phyloP scores from a whole-genome alignment of 441 rosid genomes.

The Gossypium gossypioides region DNA sequence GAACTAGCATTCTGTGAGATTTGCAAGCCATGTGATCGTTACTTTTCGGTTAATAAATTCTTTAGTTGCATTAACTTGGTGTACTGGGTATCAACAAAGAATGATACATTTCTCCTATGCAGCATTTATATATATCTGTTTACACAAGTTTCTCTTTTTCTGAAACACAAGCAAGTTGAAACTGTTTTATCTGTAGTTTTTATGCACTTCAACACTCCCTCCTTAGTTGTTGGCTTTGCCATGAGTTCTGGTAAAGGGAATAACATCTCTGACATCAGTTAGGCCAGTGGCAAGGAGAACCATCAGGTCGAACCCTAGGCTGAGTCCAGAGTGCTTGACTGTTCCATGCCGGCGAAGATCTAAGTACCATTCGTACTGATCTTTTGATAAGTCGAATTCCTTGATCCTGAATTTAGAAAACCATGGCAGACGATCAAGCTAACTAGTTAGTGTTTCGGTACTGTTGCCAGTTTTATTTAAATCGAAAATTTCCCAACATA shows the following conservation, averaged over 20 bases:
- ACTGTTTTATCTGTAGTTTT: neutral
- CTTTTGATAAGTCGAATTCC: conserved; percentile 40
- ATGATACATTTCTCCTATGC: neutral
- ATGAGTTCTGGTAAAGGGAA: conserved; percentile 63
- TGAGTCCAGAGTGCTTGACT: conserved; percentile 71
- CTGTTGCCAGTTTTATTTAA: neutral
- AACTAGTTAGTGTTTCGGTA: neutral
- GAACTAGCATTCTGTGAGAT: neutral
- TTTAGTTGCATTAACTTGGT: neutral
- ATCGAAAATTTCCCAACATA: neutral
- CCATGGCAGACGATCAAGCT: neutral
- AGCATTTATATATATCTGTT: neutral
- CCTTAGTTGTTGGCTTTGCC: conserved; percentile 34
- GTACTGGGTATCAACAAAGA: conserved; percentile 8
- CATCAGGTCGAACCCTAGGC: conserved; percentile 58
- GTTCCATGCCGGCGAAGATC: conserved; percentile 80
- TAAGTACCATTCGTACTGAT: conserved; percentile 69
- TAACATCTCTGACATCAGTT: conserved; percentile 60
- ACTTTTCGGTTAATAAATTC: conserved; percentile 7
- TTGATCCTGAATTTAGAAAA: conserved; percentile 37
- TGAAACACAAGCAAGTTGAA: neutral
- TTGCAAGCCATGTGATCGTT: neutral
- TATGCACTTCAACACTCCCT: neutral
- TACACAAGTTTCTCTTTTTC: conserved; percentile 1
- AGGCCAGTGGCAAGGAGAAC: conserved; percentile 63